Base-by-base conservation (phyloP, 495 filamentous ascomycete genomes). In the Aspergillus nidulans region DNA sequence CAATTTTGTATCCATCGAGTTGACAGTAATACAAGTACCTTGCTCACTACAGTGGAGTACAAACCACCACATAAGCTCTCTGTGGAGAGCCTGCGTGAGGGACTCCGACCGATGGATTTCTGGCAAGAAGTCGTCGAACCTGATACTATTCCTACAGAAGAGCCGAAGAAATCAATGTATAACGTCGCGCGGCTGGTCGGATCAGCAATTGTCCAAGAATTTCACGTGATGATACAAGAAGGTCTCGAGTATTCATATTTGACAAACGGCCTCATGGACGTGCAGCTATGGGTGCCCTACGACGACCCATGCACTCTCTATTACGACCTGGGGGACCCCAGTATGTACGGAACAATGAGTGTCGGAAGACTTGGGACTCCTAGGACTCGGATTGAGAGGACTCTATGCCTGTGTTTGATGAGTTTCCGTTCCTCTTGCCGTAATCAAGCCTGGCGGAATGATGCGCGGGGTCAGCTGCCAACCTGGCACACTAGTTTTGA, bases 271-370 rank as follows among this genome's bases (percentile, higher is more conserved):
- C 32, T 73, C 19, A 55, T 56, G 7, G 36, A 24, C 0, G 59
- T 77, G 6, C 66, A 70, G 6, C 66, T 77, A 21, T 38, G 52
- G 16, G 50, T 77, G 49, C 63, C 60, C 49, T 46, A 59, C 16
- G 49, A 76, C 44, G 52, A 76, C 10, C 73, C 66, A 24, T 16
- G 52, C 41, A 75, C 61, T 1, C 56, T 78, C 0, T 67, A 69
- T 52, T 78, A 78, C 52, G 52, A 66, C 52, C 53, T 71, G 12
- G 62, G 60, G 51, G 65, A 75, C 39, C 71, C 67, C 1, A 67
- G 68, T 32, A 51, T 57, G 10, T 67, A 77, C 47, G 54, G 66
- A 34, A 49, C 60, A 43, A 6, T 32, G 5, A 59, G 58, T 26
- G 25, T 4, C 1, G n/a, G 26, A 45, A 7, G 36, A 34, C 55